Base-by-base conservation (phyloP, 768 basidiomycete genomes). In the Flagelloscypha sp. region DNA sequence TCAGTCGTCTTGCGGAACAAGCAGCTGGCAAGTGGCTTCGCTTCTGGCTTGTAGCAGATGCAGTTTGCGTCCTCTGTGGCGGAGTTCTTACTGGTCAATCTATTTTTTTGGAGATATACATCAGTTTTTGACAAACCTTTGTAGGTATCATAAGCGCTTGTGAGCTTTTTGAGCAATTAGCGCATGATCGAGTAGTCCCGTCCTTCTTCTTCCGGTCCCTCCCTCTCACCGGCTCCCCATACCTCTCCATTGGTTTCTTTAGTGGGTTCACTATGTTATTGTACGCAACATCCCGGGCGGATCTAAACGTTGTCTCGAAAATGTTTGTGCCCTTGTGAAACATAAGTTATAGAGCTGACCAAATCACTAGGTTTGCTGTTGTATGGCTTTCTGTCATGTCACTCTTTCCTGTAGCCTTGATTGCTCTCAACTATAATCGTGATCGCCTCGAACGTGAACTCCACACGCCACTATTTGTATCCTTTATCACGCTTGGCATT, bases 61-160 rank as follows among this genome's bases (percentile, higher is more conserved):
- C 81, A 3, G 64, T 78, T 29, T 51, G 80, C n/a, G 83, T 84
- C 10, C 64, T 86, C 2, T 79, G 75, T 37, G 82, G 79, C 2
- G 81, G 80, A 1, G 74, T 84, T 18, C 61, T 85, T 6, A 77
- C 80, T 25, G 82, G 83, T 66, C 46, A 42, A 52, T 41, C 11
- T 17, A 27, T 10, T 18, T 35, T n/a, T 25, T 20, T 19, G 19
- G 10, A 32, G 20, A 24, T 38, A 19, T 38, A 19, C 3, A 23
- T 37, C 43, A 10, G 35, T 24, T 17, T 20, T 12, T 39, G 6
- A 31, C 20, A 17, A 8, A 8, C 15, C 19, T 17, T 15, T 24
- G n/a, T 36, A 74, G 76, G 74, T 4, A 73, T 79, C 13, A 48
- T 77, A 9, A 66, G 69, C 30, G 74, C 77, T 8, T 72, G 70